Base-by-base conservation (phyloP, 1,284 basidiomycete species). In the Rhizoctonia solani region DNA sequence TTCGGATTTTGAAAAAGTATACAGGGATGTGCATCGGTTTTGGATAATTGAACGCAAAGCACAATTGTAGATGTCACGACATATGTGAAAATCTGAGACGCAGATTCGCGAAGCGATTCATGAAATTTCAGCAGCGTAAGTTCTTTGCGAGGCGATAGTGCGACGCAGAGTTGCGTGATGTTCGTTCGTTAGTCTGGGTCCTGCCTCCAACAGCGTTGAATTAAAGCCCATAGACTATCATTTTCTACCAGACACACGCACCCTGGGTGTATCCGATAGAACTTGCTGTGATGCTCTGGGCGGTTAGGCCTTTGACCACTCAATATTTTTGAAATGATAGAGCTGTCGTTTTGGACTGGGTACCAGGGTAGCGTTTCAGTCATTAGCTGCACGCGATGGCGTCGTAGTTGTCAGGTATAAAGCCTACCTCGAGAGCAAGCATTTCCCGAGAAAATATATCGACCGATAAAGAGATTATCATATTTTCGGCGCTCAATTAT, bases 391-490 rank as follows among this genome's bases (percentile, higher is more conserved):
- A 9, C 27, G 27, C 8, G 30, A 9, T 16, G 11, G 14, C 6
- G 19, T 8, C 19, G 19, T 11, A 8, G 34, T 13, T 19, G 9
- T 9, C 11, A 29, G 13, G 8, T 5, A 21, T 8, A 19, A 29
- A 27, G 23, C 27, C n/a, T n/a, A 32, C 55, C 42, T 58, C 55
- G 16, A 58, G 55, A 16, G 55, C 19, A 2, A 58, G 55, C 55
- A 58, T 46, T 4, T 39, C 42, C 55, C 55, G 46, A 9, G 55
- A 58, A 25, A 58, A 58, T 2, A 58, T 30, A 19, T 58, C 55
- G 16, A 42, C 55, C 11, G n/a, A 29, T 6, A 58, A 39, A 5
- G 55, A 58, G 2, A 58, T 42, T 16, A 46, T 46, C 55, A 58
- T 32, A 11, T 21, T 46, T n/a, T 58, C 55, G 8, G 55, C 55